A percentile compares a stretch with the other conserved stretches of the same genome.
Conservation (phyloP, 176 grass and related monocot genomes). For the Raddia distichophylla region DNA sequence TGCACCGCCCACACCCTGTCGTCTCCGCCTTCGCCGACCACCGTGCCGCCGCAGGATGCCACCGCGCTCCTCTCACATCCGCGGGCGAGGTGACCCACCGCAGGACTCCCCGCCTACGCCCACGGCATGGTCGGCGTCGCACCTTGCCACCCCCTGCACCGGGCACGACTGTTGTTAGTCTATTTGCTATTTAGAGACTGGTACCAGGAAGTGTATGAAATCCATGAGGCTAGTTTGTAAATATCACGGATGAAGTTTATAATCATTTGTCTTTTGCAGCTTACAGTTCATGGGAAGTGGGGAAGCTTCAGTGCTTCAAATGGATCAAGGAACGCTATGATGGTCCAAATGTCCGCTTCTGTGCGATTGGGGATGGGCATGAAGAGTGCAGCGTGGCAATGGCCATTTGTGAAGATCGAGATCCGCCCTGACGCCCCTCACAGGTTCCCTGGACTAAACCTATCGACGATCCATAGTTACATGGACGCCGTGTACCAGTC, state of each 20-base stretch:
- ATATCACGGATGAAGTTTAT: background rate
- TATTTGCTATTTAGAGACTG: no score
- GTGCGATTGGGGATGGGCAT: slow-evolving; percentile 73
- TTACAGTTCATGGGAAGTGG: slow-evolving; percentile 95
- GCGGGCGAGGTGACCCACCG: no score
- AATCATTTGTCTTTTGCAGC: slow-evolving; percentile 47
- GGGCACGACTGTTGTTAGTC: background rate
- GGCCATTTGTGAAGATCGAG: slow-evolving; percentile 93
- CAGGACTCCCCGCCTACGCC: no score
- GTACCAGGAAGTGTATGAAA: background rate
- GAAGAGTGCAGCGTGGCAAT: slow-evolving; percentile 85
- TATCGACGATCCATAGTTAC: slow-evolving; percentile 57
- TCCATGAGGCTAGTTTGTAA: background rate
- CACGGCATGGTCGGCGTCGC: no score
- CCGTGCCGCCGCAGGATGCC: no score
- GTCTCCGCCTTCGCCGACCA: no score
- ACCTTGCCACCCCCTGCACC: no score
- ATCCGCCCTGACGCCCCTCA: slow-evolving; percentile 56
- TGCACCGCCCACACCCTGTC: no score
- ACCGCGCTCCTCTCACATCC: no score
- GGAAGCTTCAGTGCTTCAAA: slow-evolving; percentile 90
- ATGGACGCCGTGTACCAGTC: slow-evolving; percentile 66
- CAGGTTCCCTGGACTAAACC: slow-evolving; percentile 77
- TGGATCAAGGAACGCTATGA: slow-evolving; percentile 88
- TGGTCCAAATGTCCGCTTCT: slow-evolving; percentile 73